Evolutionary conservation across 306 rosid genomes (phyloP).

Genomic region (Quercus cerris): DNA sequence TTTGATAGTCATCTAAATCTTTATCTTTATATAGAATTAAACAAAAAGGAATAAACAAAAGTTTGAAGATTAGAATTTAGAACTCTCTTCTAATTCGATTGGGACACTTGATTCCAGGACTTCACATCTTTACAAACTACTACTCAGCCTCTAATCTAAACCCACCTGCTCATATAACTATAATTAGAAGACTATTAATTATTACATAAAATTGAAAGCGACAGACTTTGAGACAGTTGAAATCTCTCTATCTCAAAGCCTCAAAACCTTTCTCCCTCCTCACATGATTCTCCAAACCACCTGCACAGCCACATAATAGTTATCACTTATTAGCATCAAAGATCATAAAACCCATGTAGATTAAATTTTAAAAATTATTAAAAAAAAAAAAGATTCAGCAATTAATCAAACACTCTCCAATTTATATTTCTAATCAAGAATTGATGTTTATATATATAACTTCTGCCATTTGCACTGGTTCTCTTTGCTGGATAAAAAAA

Average conservation of each 20-base stretch:
- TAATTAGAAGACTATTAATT: conserved; percentile 34
- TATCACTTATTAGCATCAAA: conserved; percentile 31
- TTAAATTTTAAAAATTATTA: conserved; percentile 1
- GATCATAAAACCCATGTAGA: conserved; percentile 1
- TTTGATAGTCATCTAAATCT: conserved; percentile 28
- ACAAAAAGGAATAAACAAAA: conserved; percentile 12
- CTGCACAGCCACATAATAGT: conserved; percentile 59
- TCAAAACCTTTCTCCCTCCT: conserved; percentile 57
- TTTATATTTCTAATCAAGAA: background rate
- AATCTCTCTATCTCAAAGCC: conserved; percentile 47
- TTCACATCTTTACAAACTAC: conserved; percentile 42
- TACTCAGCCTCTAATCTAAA: conserved; percentile 36
- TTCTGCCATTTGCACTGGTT: background rate
- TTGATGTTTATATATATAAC: background rate
- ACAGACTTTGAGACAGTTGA: conserved; percentile 47
- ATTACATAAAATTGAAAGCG: conserved; percentile 48
- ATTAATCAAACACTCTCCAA: conserved; percentile 19
- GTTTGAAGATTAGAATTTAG: conserved; percentile 37
- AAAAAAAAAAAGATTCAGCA: background rate
- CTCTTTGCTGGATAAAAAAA: background rate
- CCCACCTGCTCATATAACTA: conserved; percentile 34
- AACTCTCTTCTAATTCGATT: conserved; percentile 29
- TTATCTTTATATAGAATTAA: conserved; percentile 13
- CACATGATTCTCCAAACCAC: conserved; percentile 69
- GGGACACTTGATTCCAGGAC: conserved; percentile 33